Evolutionary conservation across 163 green algal species (phyloP), one percentile per base, ranked within the genome.

Genomic region (Scenedesmus sp.): DNA sequence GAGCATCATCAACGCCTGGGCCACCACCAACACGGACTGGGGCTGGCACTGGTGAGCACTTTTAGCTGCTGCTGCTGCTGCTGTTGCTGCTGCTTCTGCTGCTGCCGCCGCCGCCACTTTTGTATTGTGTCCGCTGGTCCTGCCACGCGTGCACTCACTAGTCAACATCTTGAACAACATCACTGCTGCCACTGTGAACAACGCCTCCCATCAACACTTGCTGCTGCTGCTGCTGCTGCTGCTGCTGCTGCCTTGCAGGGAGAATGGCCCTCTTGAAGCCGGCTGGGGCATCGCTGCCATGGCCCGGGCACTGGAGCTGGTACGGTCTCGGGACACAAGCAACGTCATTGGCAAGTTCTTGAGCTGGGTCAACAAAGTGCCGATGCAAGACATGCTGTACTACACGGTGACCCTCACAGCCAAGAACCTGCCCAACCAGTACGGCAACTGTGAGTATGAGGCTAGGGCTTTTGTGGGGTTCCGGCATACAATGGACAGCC

Each of bases 231-330:
- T 26, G 70, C 23, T 7, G 20, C 20, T 81, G 4, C n/a, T 81
- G 3, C 23, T 81, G 23, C 23, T 55, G 8, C 3, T 57, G 18
- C 26, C 7, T n/a, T 56, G 18, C 8, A 52, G 18, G n/a, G 56
- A 88, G 59, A 88, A 88, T 57, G 84, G 84, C 2, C 84, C 84
- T n/a, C 60, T 88, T 52, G 84, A 88, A 18, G 84, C 84, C 8
- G 85, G 85, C 74, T 83, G 74, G 74, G 74, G 74, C 26, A 54
- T 60, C 20, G 82, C 82, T 46, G 57, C 82, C 55, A 87, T 87
- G 82, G 55, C 82, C n/a, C 26, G 56, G 23, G 82, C 82, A 4
- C 57, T 87, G 57, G 82, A 87, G 57, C 82, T 87, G 6, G 56
- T 87, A 3, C 56, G 56, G 23, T 46, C 46, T 10, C 46, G 56